Base-by-base conservation (phyloP, 164 flowering plant species). In the Tinospora cordifolia region DNA sequence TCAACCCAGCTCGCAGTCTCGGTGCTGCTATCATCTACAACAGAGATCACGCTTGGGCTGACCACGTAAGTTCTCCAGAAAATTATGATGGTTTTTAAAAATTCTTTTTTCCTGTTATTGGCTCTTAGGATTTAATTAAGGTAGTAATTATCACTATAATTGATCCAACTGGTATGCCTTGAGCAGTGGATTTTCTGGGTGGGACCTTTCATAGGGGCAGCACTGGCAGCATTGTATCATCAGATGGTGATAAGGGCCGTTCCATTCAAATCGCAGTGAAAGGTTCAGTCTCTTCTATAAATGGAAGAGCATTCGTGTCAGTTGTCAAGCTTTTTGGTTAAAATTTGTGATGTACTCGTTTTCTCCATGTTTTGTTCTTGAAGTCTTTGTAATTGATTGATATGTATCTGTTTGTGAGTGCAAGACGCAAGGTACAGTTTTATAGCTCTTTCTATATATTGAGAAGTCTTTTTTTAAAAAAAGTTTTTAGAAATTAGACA, bases 1-100 rank as follows among this genome's bases (percentile, higher is more conserved):
- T 91, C 70, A 91, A 89, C 88, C 97, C 97, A 17, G 97, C 97
- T 13, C 72, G 97, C 75, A 89, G 93, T 77, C 86, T 91, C 11
- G 97, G 97, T 26, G 92, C 97, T 0, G 93, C 97, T 46, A 83
- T 91, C 82, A 84, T 91, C 79, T 91, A 65, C 87, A 87, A 91
- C 91, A 73, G 65, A 75, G 76, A 74, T 65, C 79, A 62, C 21
- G 90, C 81, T 2, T 91, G 97, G 97, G 69, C 83, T 79, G 92
- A 90, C 75, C 92, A 86, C 15, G 97, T 90, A 81, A 78, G 85
- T 46, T 5, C n/a, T 19, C 26, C n/a, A n/a, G n/a, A n/a, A n/a
- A n/a, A n/a, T n/a, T n/a, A n/a, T n/a, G n/a, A n/a, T n/a, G n/a
- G n/a, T n/a, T n/a, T n/a, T n/a, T n/a, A n/a, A n/a, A n/a, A n/a